These are phyloP conservation scores for Corylus heterophylla DNA, from an alignment of 306 rosid species.

Conservation along the genomic window DNA sequence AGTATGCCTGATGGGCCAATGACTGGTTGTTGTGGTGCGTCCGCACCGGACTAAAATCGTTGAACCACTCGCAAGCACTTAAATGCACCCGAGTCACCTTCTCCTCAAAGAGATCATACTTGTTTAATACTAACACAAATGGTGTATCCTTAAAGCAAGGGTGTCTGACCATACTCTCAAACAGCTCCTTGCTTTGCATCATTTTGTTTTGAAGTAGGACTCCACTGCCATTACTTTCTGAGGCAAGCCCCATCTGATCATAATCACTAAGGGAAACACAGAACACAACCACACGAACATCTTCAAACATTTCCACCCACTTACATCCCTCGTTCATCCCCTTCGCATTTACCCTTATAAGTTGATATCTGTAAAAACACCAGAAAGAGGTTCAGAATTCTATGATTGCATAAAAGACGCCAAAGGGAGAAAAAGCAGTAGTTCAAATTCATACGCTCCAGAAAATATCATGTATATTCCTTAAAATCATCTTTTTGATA, in stretches of 20 bases:
- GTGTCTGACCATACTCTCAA: conserved; percentile 85
- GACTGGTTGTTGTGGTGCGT: conserved; percentile 69
- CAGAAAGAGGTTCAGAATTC: conserved; percentile 11
- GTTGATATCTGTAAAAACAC: conserved; percentile 77
- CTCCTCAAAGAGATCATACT: conserved; percentile 84
- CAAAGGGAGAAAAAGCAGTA: background rate
- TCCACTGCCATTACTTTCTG: conserved; percentile 73
- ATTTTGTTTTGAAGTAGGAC: conserved; percentile 84
- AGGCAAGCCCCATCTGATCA: conserved; percentile 65
- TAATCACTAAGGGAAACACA: conserved; percentile 81
- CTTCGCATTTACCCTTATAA: conserved; percentile 91
- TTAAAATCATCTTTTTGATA: background rate
- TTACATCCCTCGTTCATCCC: conserved; percentile 94
- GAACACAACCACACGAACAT: conserved; percentile 82
- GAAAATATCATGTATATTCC: background rate
- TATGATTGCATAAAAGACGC: background rate
- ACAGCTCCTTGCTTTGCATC: conserved; percentile 91
- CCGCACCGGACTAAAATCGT: conserved; percentile 67
- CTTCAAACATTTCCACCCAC: conserved; percentile 99
- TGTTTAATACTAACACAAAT: conserved; percentile 80
- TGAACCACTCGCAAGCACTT: conserved; percentile 80
- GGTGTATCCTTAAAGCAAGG: conserved; percentile 88
- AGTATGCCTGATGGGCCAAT: conserved; percentile 88
- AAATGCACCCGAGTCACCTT: conserved; percentile 58
- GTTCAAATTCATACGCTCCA: background rate